Base-by-base conservation (phyloP, 345 rosid species). In the Brassica incana region DNA sequence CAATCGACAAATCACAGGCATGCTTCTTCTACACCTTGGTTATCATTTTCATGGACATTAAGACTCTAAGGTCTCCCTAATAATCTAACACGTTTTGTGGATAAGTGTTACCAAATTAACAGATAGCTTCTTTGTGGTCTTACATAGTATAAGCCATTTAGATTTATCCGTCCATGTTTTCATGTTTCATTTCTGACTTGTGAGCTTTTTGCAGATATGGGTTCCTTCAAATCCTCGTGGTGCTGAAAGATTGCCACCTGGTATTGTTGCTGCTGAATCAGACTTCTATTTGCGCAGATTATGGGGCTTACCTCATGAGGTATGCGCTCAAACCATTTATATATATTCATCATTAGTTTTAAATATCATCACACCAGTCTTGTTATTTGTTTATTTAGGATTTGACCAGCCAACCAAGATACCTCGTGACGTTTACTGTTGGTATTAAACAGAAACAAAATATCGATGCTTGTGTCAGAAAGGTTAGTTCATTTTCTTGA, bases 281-380 rank as follows among this genome's bases (percentile, higher is more conserved):
- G 99, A 96, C 76, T 88, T 88, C 61, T 88, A 93, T 81, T 65
- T 84, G 62, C 97, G 90, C 64, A 87, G 98, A 85, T 86, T 96
- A 79, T 96, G 95, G 95, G 99, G 99, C 7, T 86, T 88, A 4
- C 99, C 99, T 8, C 86, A 76, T 75, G 97, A 96, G 97, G 99
- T 96, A 32, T 77, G 85, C 71, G 54, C 77, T 77, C 67, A 27
- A 7, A 60, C 50, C 33, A 64, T 30, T 33, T 20, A 45, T 11
- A 43, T 30, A n/a, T 18, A 5, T 65, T 43, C 43, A 10, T 65
- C 35, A 5, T 61, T 6, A 23, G 7, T 45, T 40, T 58, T 33
- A 18, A 14, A 15, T 48, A 74, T 50, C 75, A 62, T 30, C n/a
- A 35, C 11, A 69, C 35, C 58, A 60, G 11, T 45, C 18, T 16